A percentile compares a stretch with the other conserved stretches of the same genome.
These are phyloP conservation scores for Alectoria sarmentosa DNA, from an alignment of 495 filamentous ascomycete genomes.

Conservation along the genomic window DNA sequence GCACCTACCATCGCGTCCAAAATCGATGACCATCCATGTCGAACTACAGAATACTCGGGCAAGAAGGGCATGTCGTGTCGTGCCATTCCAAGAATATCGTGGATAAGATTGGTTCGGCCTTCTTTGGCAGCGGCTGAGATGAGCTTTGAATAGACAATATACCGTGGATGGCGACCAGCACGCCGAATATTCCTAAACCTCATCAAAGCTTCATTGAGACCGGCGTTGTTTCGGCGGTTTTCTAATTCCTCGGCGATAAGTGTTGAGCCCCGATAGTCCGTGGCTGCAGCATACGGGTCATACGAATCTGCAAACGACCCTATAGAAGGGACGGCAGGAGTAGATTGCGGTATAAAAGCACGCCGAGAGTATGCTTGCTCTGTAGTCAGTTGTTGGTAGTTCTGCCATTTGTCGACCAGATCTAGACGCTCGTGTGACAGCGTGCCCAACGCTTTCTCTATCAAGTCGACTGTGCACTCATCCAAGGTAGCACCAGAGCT, in stretches of 20 bases:
- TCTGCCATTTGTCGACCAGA: constrained; percentile 52
- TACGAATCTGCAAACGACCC: constrained; percentile 64
- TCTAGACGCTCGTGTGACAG: constrained; percentile 48
- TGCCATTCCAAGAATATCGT: constrained; percentile 83
- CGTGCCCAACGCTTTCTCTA: constrained; percentile 52
- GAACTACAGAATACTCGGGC: constrained; percentile 71
- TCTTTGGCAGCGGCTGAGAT: constrained; percentile 84
- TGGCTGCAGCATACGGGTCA: constrained; percentile 83
- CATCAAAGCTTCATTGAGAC: constrained; percentile 71
- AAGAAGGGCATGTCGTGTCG: constrained; percentile 78
- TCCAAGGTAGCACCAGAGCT: constrained; percentile 44
- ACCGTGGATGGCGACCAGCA: constrained; percentile 82
- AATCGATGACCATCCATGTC: constrained; percentile 91
- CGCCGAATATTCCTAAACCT: constrained; percentile 91
- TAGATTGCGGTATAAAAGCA: constrained; percentile 28
- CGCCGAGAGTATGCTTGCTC: constrained; percentile 31
- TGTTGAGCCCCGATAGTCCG: constrained; percentile 86
- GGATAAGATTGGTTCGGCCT: constrained; percentile 66
- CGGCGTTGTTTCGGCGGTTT: constrained; percentile 55
- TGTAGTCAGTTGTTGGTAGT: constrained; percentile 39
- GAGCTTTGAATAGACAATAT: constrained; percentile 92
- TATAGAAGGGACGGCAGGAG: constrained; percentile 30
- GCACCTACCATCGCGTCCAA: constrained; percentile 94
- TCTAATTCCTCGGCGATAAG: constrained; percentile 85
- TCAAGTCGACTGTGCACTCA: constrained; percentile 42